Conservation (phyloP, 192 early-diverging fungal genomes). For the Rhizophagus sp. region DNA sequence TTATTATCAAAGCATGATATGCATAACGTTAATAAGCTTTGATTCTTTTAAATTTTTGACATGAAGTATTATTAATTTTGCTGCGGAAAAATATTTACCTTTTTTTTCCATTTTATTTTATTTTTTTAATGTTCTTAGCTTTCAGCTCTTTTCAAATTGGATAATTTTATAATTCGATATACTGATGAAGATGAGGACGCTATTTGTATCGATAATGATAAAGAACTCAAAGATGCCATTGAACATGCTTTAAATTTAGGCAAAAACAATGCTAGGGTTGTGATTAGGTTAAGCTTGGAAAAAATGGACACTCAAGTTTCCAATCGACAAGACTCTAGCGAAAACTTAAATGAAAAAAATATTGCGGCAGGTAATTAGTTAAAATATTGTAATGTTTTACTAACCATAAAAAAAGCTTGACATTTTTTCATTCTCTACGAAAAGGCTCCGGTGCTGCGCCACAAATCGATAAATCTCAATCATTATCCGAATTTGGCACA, state of each 20-base stretch:
- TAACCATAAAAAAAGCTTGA: neutral
- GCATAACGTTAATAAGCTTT: no score
- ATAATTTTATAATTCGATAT: conserved; percentile 23
- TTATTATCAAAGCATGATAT: no score
- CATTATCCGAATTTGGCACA: neutral
- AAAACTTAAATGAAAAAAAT: neutral
- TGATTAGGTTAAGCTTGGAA: conserved; percentile 18
- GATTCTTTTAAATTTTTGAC: no score
- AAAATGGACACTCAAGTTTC: neutral
- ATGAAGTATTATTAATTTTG: no score
- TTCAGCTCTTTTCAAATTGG: neutral
- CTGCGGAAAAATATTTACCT: no score
- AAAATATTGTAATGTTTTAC: neutral
- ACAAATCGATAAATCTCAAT: neutral
- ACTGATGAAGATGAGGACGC: conserved; percentile 9
- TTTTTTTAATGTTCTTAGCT: conserved; percentile 8
- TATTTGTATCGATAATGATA: conserved; percentile 10
- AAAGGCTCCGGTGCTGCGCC: neutral
- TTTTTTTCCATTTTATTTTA: neutral
- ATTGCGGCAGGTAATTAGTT: neutral
- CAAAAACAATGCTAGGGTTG: neutral
- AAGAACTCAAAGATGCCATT: conserved; percentile 13
- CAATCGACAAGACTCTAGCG: neutral
- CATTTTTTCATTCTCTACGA: neutral
- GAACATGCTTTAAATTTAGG: neutral